Evolutionary conservation across 2,329 filamentous ascomycete genomes (phyloP), one percentile per base, ranked within the genome.

Genomic region (Coniochaeta pulveracea): DNA sequence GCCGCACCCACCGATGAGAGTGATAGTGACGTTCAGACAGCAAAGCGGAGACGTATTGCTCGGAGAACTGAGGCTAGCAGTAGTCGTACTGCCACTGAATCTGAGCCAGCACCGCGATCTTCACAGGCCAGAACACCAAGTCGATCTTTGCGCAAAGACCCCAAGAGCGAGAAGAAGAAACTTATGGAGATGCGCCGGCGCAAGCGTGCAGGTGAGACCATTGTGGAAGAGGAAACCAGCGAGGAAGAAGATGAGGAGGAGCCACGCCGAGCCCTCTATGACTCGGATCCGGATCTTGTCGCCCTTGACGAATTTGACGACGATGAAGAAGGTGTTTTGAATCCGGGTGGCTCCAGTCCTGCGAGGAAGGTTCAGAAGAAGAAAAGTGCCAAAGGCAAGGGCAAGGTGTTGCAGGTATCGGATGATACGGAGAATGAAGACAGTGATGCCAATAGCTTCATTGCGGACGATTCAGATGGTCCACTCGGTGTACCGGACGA

Each of bases 391-490:
- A 31, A 14, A 19, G 6, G 10, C 12, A 21, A 16, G 19, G 9
- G 12, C 5, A 19, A 24, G 9, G 24, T 19, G 3, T 15, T 26
- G 10, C 15, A 22, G 10, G 36, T 24, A 6, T 34, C 15, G 9
- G 26, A 37, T 6, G 27, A 25, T 10, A 34, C 38, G 14, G 39
- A 39, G 4, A 26, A 35, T 8, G 18, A 53, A 4, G 52, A 59
- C 25, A n/a, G n/a, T n/a, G n/a, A n/a, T n/a, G 41, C 58, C 19
- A 68, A 72, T 3, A 72, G 72, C 38, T 85, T 85, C 40, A 66
- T 88, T 14, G 61, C 83, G 4, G 60, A 80, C 28, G 73, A 80
- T 16, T 76, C 75, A 11, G 65, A 64, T 26, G 56, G 53, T 0
- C 57, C 68, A 5, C 51, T 81, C 1, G 75, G 74, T 2, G 72